Base-by-base conservation (phyloP, 306 rosid genomes). In the Pachyrhizus erosus region DNA sequence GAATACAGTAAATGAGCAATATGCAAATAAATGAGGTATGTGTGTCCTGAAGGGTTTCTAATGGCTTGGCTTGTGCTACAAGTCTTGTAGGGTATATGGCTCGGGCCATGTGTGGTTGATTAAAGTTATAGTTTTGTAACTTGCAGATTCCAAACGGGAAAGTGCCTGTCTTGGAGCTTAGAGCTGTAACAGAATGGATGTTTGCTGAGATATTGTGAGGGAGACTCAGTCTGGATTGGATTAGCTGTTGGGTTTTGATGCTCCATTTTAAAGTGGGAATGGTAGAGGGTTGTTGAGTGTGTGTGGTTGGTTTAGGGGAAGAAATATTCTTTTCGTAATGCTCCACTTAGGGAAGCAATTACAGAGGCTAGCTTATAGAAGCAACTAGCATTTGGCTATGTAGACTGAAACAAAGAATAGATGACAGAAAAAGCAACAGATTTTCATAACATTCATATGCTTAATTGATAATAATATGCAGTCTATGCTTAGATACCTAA, bases 41-140 rank as follows among this genome's bases (percentile, higher is more conserved):
- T 43, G 31, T 17, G 45, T 26, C 58, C 43, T 13, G 27, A 37
- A 39, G 14, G 43, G 51, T n/a, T n/a, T 66, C 68, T 39, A 58
- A 8, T 34, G 54, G 58, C 29, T 33, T 65, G 46, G 23, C 43
- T 67, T 37, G 51, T 39, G 8, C 73, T 37, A n/a, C 2, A 9
- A 37, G 46, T 39, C 29, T 4, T 37, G 29, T 9, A 9, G 31
- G 73, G 29, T 34, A n/a, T 66, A 37, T 66, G 48, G 43, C 43
- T 5, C n/a, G 45, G 70, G 45, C 39, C 14, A 2, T 15, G 61
- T 76, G 72, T 76, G 26, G 33, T 15, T 79, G 68, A 51, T 79
- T 79, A 40, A 78, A 49, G 70, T 70, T 27, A 33, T 49, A 77
- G 62, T 52, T 62, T 64, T 77, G 73, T 45, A 64, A 64, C 48